Base-by-base conservation (phyloP, 2,329 filamentous ascomycete species). In the Cladophialophora exuberans region DNA sequence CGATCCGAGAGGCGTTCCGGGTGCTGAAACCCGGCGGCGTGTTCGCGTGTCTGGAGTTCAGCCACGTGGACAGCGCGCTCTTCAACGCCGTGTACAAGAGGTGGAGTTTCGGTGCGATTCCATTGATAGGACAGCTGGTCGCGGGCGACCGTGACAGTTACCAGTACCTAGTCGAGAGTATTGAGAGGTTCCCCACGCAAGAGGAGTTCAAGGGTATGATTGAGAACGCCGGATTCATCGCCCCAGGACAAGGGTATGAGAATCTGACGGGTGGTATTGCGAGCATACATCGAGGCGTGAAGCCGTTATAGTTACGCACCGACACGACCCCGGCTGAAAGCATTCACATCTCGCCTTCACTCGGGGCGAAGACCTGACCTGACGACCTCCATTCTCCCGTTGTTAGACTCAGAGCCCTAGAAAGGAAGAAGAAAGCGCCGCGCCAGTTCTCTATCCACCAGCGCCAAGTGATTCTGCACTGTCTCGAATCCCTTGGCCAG, bases 101-200 rank as follows among this genome's bases (percentile, higher is more conserved):
- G 56, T 99, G 95, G 92, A 96, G 90, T 58, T 99, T 99, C 72
- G 82, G 85, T 56, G 91, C 90, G 10, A 99, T 99, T 62, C 94
- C 94, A 0, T 73, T 99, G 64, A 97, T 99, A 67, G 95, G 94
- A 2, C 93, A 99, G 75, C 70, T 99, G 57, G 92, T 99, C 13
- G 93, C 94, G 1, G 90, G 90, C 5, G 95, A 99, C 70, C 81
- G 93, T 53, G 93, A 95, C 68, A 96, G 90, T 70, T 99, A 99
- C 73, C 94, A 99, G 79, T 99, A 99, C 74, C 80, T 99, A 7
- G 94, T 99, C 7, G 94, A 99, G 80, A 97, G 92, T 72, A 99
- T 99, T 72, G 92, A 97, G 74, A 79, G 83, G 43, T 97, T 97
- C 70, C 95, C 94, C 0, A 87, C 79, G 63, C 95, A 99, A 77